Evolutionary conservation across 345 rosid genomes (phyloP).

Genomic region (Boechera retrofracta): DNA sequence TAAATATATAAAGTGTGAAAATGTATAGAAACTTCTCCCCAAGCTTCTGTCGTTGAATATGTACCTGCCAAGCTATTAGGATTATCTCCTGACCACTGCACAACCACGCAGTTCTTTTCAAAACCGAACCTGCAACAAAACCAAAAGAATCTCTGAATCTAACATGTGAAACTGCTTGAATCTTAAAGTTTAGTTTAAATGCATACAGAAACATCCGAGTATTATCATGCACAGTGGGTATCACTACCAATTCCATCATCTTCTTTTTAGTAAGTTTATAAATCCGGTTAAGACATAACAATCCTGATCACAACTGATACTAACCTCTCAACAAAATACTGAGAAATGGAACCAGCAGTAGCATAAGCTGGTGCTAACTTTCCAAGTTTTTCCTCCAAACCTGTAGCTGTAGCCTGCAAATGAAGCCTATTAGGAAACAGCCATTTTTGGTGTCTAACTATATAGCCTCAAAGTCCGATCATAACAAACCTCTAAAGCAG

Average conservation of each 20-base stretch:
- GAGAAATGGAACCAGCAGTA: conserved; percentile 75
- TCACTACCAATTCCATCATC: background rate
- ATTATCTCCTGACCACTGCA: conserved; percentile 99
- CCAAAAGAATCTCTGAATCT: background rate
- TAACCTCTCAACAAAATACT: conserved; percentile 86
- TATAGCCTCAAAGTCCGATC: background rate
- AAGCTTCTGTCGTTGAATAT: conserved; percentile 1
- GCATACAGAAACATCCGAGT: background rate
- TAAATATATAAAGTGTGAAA: background rate
- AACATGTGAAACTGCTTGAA: background rate
- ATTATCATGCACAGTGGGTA: no score
- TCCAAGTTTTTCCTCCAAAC: conserved; percentile 86
- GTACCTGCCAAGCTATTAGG: conserved; percentile 98
- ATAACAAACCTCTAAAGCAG: conserved; percentile 64
- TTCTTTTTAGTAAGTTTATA: background rate
- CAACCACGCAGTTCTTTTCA: conserved; percentile 67
- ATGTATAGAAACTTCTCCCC: background rate
- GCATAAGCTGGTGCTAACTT: conserved; percentile 90
- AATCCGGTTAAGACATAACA: background rate
- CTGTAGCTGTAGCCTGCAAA: conserved; percentile 82
- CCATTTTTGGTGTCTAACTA: background rate
- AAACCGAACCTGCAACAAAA: conserved; percentile 67
- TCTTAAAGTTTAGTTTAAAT: background rate
- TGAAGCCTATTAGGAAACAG: conserved; percentile 25
- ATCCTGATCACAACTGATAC: conserved; percentile 5